A percentile compares a stretch with the other conserved stretches of the same genome.
Conservation (phyloP, 179 eudicot genomes). For the Nepenthes alata region DNA sequence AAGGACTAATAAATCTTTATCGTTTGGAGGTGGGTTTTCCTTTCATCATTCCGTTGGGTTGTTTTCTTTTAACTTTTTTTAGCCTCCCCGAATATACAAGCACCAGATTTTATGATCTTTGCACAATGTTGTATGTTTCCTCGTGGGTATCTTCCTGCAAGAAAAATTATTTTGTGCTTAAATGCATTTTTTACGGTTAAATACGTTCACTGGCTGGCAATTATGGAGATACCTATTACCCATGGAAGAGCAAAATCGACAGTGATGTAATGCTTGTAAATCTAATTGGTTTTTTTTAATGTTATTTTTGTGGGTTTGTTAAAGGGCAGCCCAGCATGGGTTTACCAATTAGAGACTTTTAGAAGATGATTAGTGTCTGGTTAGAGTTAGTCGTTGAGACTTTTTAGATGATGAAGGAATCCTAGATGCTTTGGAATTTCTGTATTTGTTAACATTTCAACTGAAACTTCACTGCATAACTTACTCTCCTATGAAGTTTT, state of each 20-base stretch:
- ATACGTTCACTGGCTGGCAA: neutral
- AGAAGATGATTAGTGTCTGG: neutral
- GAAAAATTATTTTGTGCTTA: neutral
- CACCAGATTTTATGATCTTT: too few species aligned
- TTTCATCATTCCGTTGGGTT: neutral
- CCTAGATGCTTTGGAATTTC: too few species aligned
- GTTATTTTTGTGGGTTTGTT: too few species aligned
- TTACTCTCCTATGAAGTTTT: neutral
- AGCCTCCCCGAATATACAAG: too few species aligned
- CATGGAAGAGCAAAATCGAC: neutral
- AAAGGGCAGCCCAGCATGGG: too few species aligned
- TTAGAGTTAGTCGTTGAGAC: too few species aligned
- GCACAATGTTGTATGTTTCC: neutral
- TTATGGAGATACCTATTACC: neutral
- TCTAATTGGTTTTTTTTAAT: too few species aligned
- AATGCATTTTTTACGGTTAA: neutral
- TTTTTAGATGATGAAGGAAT: too few species aligned
- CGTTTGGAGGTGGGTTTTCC: constrained; percentile 43
- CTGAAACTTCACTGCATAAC: neutral
- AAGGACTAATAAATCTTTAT: constrained; percentile 48
- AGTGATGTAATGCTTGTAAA: too few species aligned
- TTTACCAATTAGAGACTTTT: neutral
- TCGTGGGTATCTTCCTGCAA: neutral
- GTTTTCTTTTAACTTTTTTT: neutral
- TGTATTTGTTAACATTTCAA: neutral